Evolutionary conservation across 2,329 filamentous ascomycete species (phyloP).

Genomic region (Cercospora sojina): DNA sequence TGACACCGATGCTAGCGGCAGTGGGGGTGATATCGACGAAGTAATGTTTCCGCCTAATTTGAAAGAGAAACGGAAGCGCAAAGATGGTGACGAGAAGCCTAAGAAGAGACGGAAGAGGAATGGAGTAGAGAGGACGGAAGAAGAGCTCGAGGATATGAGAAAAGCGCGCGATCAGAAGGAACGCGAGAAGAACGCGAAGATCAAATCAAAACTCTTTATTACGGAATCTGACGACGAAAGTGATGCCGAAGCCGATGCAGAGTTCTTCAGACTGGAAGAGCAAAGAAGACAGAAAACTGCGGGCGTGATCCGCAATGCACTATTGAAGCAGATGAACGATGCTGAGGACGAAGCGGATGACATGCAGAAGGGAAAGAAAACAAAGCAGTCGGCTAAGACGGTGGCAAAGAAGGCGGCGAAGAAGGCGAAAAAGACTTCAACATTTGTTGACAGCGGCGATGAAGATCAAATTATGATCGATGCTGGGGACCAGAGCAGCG

Average conservation of each 20-base stretch:
- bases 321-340: slow-evolving; percentile 44
- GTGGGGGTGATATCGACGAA: slow-evolving; percentile 29
- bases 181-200: slow-evolving; percentile 71
- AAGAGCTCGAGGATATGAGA: slow-evolving; percentile 59
- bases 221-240: slow-evolving; percentile 83
- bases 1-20: slow-evolving; percentile 44
- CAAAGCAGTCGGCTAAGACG: slow-evolving; percentile 23
- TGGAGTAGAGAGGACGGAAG: slow-evolving; percentile 62
- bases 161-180: slow-evolving; percentile 65
- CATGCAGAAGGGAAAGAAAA: slow-evolving; percentile 28
- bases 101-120: slow-evolving; percentile 56
- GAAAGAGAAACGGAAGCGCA: slow-evolving; percentile 29
- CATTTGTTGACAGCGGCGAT: slow-evolving; percentile 18
- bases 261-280: slow-evolving; percentile 78
- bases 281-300: slow-evolving; percentile 59
- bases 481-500: slow-evolving; percentile 14
- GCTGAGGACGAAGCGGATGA: slow-evolving; percentile 38
- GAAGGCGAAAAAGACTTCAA: neutral
- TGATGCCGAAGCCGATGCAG: slow-evolving; percentile 70
- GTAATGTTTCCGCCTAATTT: slow-evolving; percentile 36
- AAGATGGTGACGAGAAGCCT: slow-evolving; percentile 42
- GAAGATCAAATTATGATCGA: slow-evolving; percentile 27
- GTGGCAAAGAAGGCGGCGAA: slow-evolving; percentile 19
- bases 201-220: slow-evolving; percentile 83
- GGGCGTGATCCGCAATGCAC: slow-evolving; percentile 50